Evolutionary conservation across 495 filamentous ascomycete genomes (phyloP).

Genomic region (Neurospora cerealis): DNA sequence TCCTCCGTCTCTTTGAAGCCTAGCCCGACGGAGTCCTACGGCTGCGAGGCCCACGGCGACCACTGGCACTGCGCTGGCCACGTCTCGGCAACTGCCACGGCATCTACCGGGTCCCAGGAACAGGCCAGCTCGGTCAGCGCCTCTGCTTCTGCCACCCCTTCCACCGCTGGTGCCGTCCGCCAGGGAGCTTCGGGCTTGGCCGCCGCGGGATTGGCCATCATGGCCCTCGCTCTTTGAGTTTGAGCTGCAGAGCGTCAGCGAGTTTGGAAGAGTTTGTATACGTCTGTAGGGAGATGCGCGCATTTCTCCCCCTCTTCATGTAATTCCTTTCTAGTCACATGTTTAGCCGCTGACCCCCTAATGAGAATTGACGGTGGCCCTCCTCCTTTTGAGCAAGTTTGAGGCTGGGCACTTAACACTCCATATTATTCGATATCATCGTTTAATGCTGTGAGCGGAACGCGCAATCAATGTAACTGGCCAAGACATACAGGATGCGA

Average conservation of each 20-base stretch:
- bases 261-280: background rate
- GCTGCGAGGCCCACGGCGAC: conserved; percentile 27
- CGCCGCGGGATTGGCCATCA: background rate
- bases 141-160: background rate
- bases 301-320: background rate
- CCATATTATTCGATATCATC: background rate
- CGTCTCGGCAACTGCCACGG: conserved; percentile 7
- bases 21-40: conserved; percentile 26
- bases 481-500: background rate
- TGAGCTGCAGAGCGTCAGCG: background rate
- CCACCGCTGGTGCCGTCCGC: background rate
- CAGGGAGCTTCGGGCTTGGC: background rate
- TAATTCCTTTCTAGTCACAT: background rate
- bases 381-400: background rate
- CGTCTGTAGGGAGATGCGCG: background rate
- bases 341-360: background rate
- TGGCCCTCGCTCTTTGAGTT: background rate
- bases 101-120: background rate
- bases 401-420: background rate
- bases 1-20: conserved; percentile 15
- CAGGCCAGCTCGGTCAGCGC: background rate
- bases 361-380: background rate
- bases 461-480: background rate
- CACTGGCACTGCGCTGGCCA: conserved; percentile 32
- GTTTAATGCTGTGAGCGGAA: background rate